Evolutionary conservation across 768 basidiomycete species (phyloP).

Genomic region (Leccinum fibrillosum): DNA sequence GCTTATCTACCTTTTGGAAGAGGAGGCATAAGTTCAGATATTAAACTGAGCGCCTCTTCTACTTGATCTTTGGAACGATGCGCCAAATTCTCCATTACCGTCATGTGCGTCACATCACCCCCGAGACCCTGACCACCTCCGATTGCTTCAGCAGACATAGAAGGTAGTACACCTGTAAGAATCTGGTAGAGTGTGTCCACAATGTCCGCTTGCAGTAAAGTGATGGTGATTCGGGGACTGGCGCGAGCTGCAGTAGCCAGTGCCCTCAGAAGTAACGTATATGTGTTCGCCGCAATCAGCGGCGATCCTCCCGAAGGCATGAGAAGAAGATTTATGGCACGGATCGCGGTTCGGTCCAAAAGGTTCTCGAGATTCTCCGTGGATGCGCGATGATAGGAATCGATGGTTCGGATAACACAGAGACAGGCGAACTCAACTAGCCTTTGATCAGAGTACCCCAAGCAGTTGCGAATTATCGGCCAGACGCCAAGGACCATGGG

Average conservation of each 20-base stretch:
- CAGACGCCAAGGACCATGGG: slow-evolving; percentile 84
- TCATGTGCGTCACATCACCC: slow-evolving; percentile 92
- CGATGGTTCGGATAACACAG: slow-evolving; percentile 91
- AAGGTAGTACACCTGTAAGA: slow-evolving; percentile 88
- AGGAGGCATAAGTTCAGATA: slow-evolving; percentile 91
- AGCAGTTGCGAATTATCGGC: slow-evolving; percentile 90
- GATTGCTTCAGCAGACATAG: slow-evolving; percentile 50
- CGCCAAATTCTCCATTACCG: slow-evolving; percentile 95
- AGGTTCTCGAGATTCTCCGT: slow-evolving; percentile 85
- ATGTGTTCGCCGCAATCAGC: slow-evolving; percentile 81
- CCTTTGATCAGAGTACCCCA: slow-evolving; percentile 89
- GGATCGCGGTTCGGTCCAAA: slow-evolving; percentile 74
- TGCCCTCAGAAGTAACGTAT: slow-evolving; percentile 82
- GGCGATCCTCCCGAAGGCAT: slow-evolving; percentile 85
- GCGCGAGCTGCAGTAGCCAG: slow-evolving; percentile 85
- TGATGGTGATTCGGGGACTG: slow-evolving; percentile 82
- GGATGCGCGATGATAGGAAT: slow-evolving; percentile 83
- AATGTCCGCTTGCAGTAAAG: slow-evolving; percentile 88
- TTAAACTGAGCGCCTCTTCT: slow-evolving; percentile 85
- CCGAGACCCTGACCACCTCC: slow-evolving; percentile 72
- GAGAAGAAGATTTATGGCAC: slow-evolving; percentile 81
- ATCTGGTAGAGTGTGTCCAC: slow-evolving; percentile 94
- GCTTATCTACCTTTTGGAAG: slow-evolving; percentile 72
- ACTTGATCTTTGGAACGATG: slow-evolving; percentile 97
- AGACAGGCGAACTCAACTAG: slow-evolving; percentile 97